phyloP scores from a whole-genome alignment of 768 basidiomycete genomes.

The Boletales sp. region DNA sequence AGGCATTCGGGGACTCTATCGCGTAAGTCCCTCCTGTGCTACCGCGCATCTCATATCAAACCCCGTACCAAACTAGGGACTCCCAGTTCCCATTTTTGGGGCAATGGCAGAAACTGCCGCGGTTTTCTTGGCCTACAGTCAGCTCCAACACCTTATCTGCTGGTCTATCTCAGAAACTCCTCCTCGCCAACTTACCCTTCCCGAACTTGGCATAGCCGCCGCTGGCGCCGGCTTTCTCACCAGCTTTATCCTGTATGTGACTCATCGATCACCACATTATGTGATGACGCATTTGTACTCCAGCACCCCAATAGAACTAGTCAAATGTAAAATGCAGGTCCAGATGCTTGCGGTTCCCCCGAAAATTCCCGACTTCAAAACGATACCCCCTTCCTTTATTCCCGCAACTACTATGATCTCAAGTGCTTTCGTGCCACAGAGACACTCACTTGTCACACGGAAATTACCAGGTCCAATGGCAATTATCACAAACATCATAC shows the following conservation, averaged over 20 bases:
- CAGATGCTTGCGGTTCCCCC: constrained; percentile 56
- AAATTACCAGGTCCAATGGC: constrained; percentile 49
- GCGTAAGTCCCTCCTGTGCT: constrained; percentile 32
- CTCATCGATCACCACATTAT: constrained; percentile 1
- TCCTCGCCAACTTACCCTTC: constrained; percentile 42
- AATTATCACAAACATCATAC: constrained; percentile 45
- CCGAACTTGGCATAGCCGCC: constrained; percentile 72
- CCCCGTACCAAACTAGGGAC: constrained; percentile 46
- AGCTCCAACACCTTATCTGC: constrained; percentile 59
- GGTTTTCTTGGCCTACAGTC: constrained; percentile 78
- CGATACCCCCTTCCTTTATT: constrained; percentile 16
- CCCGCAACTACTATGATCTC: constrained; percentile 1
- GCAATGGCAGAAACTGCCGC: constrained; percentile 87
- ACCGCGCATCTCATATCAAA: neutral
- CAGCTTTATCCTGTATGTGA: constrained; percentile 75
- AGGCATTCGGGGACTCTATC: constrained; percentile 54
- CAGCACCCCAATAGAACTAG: constrained; percentile 89
- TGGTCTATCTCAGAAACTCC: constrained; percentile 21
- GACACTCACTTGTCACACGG: constrained; percentile 8
- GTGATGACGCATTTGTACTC: neutral
- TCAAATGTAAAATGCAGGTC: constrained; percentile 96
- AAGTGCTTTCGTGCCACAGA: constrained; percentile 6
- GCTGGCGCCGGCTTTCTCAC: constrained; percentile 76
- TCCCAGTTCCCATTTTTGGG: constrained; percentile 83
- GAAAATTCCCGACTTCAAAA: constrained; percentile 9